Percentiles rank a stretch among this genome's conserved stretches.
Conservation (phyloP, 1,284 basidiomycete genomes). For the Pseudozyma tsukubaensis region DNA sequence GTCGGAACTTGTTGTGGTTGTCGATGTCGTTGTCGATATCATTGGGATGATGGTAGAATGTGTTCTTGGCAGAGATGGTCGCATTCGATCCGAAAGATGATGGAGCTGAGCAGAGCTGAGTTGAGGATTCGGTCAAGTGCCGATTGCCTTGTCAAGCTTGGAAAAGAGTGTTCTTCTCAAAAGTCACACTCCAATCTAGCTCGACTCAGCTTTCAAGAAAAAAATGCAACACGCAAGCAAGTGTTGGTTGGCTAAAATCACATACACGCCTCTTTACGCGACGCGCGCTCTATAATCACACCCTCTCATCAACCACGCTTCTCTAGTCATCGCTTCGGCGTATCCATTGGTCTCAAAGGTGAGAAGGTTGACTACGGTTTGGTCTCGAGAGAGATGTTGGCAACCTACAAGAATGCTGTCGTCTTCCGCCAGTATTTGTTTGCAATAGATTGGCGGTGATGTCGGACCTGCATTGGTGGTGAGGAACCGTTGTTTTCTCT, state of each 20-base stretch:
- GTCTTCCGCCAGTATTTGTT: no score
- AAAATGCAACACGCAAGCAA: neutral
- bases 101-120: neutral
- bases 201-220: conserved; percentile 20
- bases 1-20: no score
- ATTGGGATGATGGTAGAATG: conserved; percentile 2
- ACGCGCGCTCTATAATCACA: conserved; percentile 20
- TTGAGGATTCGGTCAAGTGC: neutral
- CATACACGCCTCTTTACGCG: conserved; percentile 31
- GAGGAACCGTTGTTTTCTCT: no score
- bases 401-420: no score
- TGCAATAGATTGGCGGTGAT: no score
- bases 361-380: neutral
- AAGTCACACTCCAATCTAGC: neutral
- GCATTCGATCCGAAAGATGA: neutral
- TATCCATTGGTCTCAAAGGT: neutral
- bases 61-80: neutral
- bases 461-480: no score
- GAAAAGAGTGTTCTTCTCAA: neutral
- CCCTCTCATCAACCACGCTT: neutral
- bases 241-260: conserved; percentile 21
- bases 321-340: neutral
- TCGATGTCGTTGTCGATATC: neutral
- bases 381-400: neutral
- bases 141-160: neutral